Base-by-base conservation (phyloP, 768 basidiomycete species). In the Boletus sp. region DNA sequence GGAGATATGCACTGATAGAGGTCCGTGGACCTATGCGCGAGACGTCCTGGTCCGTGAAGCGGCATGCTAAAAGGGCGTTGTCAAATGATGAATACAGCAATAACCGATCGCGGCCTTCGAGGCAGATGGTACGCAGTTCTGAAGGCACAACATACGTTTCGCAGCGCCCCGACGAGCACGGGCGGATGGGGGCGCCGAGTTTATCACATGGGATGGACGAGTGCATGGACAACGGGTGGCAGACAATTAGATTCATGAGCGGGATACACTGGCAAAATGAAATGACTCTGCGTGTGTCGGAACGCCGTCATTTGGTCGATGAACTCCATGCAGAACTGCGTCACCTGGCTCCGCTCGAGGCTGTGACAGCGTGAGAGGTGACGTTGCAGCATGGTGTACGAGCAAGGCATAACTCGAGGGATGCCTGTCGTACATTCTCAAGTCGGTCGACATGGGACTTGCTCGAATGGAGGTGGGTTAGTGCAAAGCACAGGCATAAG, bases 401-500 rank as follows among this genome's bases (percentile, higher is more conserved):
- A 18, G 58, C 14, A 41, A 35, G 35, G 47, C 28, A 12, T 48
- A 53, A 54, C 36, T 56, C 39, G n/a, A n/a, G n/a, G n/a, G n/a
- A n/a, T n/a, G n/a, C 35, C 45, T 35, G 35, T 77, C 62, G 77
- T 49, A 78, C 68, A 58, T 78, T 72, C 64, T 81, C 78, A 3
- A 80, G 66, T 44, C 73, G 77, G 66, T 83, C 81, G 2, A 84
- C 79, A 58, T 83, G 81, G 58, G 47, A 83, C 79, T 64, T 83
- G 79, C 67, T 83, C 82, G 57, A 83, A 83, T 83, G 58, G 40
- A 44, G 30, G 18, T 18, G 10, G 10, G 32, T 49, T 32, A 20
- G 47, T 17, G 35, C 45, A 50, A 30, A 49, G 8, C 11, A 52
- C 11, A 32, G 39, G 41, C 54, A 41, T 24, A 32, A 54, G 55